These are phyloP conservation scores for Acanthamoeba castellanii DNA, from an alignment of 208 protist genomes.

Conservation along the genomic window DNA sequence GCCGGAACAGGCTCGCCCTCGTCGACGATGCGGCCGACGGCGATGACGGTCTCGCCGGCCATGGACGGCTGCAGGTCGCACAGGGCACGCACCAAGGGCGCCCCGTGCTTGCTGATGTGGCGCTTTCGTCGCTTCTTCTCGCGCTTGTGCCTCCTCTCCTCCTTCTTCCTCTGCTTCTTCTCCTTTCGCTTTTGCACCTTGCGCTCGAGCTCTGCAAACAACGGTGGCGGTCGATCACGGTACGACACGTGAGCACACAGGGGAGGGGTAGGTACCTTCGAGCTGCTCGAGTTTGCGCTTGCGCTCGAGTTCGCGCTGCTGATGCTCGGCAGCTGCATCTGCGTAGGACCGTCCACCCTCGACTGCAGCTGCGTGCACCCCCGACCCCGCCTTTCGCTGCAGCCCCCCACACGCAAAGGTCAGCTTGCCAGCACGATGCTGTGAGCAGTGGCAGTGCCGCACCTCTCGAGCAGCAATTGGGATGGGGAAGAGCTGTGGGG, in stretches of 20 bases:
- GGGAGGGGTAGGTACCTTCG: neutral
- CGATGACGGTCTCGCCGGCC: constrained; percentile 5
- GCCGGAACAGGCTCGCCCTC: neutral
- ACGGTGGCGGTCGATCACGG: neutral
- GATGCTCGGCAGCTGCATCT: neutral
- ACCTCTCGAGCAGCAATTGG: neutral
- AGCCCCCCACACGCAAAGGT: neutral
- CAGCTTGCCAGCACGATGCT: neutral
- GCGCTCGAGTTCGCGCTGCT: neutral
- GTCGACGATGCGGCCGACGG: constrained; percentile 7
- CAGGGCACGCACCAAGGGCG: neutral
- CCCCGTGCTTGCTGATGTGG: constrained; percentile 17
- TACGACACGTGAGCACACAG: neutral
- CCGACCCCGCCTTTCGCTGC: no score
- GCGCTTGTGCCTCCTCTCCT: neutral
- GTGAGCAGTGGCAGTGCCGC: neutral
- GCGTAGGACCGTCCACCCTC: constrained; percentile 1
- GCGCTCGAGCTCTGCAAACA: constrained; percentile 1
- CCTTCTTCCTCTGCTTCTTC: constrained; percentile 37
- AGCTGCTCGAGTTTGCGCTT: constrained; percentile 6
- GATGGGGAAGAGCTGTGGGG: neutral
- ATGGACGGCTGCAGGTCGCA: neutral
- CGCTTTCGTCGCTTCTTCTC: constrained; percentile 17
- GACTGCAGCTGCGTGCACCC: neutral
- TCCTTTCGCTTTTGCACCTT: neutral